Percentiles rank a stretch among this genome's conserved stretches.
phyloP scores from a whole-genome alignment of 345 rosid species.

The Brassica carinata region DNA sequence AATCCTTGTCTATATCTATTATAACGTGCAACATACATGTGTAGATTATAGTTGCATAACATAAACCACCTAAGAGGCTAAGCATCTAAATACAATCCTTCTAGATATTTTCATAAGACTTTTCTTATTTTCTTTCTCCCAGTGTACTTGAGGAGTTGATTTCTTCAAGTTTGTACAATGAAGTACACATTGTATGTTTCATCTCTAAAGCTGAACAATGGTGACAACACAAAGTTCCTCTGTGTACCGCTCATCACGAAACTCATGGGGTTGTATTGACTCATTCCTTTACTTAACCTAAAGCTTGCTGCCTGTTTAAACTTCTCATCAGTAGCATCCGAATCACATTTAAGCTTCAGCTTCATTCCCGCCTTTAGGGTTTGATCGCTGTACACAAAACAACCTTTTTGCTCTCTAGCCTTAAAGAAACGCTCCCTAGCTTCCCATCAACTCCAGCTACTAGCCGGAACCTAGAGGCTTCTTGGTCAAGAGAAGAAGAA shows the following conservation, averaged over 20 bases:
- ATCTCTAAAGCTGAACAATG: conserved; percentile 71
- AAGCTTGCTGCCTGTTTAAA: conserved; percentile 60
- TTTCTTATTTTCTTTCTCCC: conserved; percentile 2
- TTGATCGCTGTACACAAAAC: conserved; percentile 59
- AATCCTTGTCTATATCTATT: conserved; percentile 16
- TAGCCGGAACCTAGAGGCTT: conserved; percentile 50
- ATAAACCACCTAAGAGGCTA: conserved; percentile 27
- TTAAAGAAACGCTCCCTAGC: conserved; percentile 58
- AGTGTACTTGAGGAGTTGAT: conserved; percentile 3
- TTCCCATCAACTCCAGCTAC: conserved; percentile 70
- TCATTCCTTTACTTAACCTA: conserved; percentile 48
- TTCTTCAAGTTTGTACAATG: conserved; percentile 47
- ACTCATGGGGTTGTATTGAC: conserved; percentile 74
- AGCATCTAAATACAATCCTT: conserved; percentile 19
- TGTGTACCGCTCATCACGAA: conserved; percentile 65
- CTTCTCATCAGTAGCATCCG: conserved; percentile 34
- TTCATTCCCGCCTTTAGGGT: conserved; percentile 40
- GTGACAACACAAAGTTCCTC: conserved; percentile 69
- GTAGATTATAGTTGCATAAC: conserved; percentile 7
- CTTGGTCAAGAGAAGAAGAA: conserved; percentile 31
- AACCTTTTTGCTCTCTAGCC: conserved; percentile 52
- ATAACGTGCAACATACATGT: conserved; percentile 27
- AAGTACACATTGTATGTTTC: conserved; percentile 82
- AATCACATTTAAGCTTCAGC: conserved; percentile 56
- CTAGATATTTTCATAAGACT: conserved; percentile 5